Evolutionary conservation across 257 asterid species (phyloP), one percentile per base, ranked within the genome.

Genomic region (Solanum appendiculatum): DNA sequence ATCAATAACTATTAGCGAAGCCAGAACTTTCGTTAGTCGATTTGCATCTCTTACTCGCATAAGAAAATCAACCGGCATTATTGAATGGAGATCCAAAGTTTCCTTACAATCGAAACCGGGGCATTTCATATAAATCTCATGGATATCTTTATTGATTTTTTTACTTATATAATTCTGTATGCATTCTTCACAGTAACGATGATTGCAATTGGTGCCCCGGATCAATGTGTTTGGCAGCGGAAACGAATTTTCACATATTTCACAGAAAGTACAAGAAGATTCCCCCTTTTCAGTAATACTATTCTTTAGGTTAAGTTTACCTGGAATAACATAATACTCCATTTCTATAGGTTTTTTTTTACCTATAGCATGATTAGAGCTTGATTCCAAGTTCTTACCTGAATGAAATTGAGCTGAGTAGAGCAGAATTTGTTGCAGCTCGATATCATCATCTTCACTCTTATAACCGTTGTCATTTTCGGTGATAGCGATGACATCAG

Each of bases 131-230:
- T 8, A 2, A 3, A 40, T 3, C 2, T 42, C 3, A 2, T n/a
- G 6, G 1, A 83, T 40, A 58, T 83, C 34, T 11, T 86, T 86
- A 25, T 89, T 34, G 6, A 89, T 33, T 11, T 82, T 33, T 31
- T 29, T 39, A 2, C 16, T 6, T 2, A 86, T 4, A 56, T 86
- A 64, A 5, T 34, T 31, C 9, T 2, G 21, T 18, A 83, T 13
- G 66, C 91, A 89, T 34, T 73, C 91, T 9, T 33, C 23, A 66
- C 89, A 89, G 56, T 31, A 89, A 20, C 4, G 1, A 39, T 89
- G 91, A 9, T 4, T 6, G 9, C 91, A 86, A 2, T 31, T 40
- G 21, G 6, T 63, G 58, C 86, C 86, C 0, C 11, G 58, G 5
- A 13, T 8, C 36, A 83, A 25, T 1, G 27, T 42, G 2, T 39